Percentiles rank a stretch among this genome's conserved stretches.
Conservation (phyloP, 2,329 filamentous ascomycete genomes). For the Coniochaeta sp. region DNA sequence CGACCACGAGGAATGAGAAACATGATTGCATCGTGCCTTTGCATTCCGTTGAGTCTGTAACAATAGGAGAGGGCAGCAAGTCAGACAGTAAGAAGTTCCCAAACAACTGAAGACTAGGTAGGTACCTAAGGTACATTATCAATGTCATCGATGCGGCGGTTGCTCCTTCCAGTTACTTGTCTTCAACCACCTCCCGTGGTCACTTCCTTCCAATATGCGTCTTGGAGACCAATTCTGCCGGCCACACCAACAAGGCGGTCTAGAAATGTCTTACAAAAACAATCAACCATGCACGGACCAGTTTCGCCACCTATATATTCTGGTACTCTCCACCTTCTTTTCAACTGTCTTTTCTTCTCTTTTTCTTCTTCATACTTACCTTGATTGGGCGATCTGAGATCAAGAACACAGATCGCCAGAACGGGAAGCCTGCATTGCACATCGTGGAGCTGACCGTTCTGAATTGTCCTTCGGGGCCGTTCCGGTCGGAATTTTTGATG, state of each 20-base stretch:
- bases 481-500: background rate
- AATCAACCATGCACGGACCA: background rate
- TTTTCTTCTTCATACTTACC: background rate
- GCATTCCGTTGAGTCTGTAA: background rate
- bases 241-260: background rate
- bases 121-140: too few species aligned
- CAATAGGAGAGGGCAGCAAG: too few species aligned
- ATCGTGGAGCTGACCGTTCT: background rate
- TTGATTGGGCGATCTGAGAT: background rate
- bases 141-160: too few species aligned
- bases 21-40: background rate
- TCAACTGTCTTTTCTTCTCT: background rate
- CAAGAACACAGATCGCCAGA: background rate
- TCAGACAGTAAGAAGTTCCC: too few species aligned
- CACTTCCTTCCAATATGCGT: too few species aligned
- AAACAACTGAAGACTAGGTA: too few species aligned
- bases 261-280: too few species aligned
- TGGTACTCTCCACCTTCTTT: background rate
- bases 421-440: background rate
- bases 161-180: too few species aligned
- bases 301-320: background rate
- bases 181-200: too few species aligned
- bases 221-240: background rate
- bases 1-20: background rate
- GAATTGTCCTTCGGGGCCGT: conserved; percentile 1